Evolutionary conservation across 257 asterid species (phyloP), one percentile per base, ranked within the genome.

Genomic region (Coffea eugenioides): DNA sequence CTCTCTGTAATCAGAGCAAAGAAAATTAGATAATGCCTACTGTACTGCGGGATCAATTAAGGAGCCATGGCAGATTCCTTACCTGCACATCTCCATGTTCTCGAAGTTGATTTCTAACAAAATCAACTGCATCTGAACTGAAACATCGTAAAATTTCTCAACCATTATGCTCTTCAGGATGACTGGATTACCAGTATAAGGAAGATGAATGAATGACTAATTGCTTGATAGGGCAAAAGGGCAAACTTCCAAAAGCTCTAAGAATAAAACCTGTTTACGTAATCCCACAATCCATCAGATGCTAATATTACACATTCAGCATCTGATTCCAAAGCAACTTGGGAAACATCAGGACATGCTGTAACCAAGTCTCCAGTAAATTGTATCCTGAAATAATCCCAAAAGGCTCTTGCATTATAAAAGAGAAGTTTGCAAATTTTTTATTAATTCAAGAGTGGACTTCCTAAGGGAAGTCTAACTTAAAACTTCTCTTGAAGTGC

Each of bases 231-330:
- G 9, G 39, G 8, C 20, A 41, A 14, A 14, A 25, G 5, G 5
- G 13, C 4, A 66, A 39, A 66, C 16, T n/a, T 13, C 70, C 49
- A 68, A 36, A 36, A 69, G 27, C 49, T 36, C 3, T 36, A 48
- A 12, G 43, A 41, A 11, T 14, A 72, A 75, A 56, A 92, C 98
- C 97, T 88, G 81, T 86, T 91, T 61, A 94, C 75, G 87, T 94
- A 96, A 86, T 96, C 99, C 99, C 99, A 92, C 90, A 96, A 87
- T 74, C 98, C 98, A 90, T 96, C 99, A 65, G 97, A 92, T 20
- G 98, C 99, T 82, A 94, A 83, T 70, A 96, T 69, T 66, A 92
- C 23, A 78, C 93, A 94, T 81, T 96, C 99, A 10, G 86, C 82
- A 80, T 94, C 99, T 8, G 95, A 77, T 86, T 93, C 95, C 54